A percentile compares a stretch with the other conserved stretches of the same genome.
Evolutionary conservation across 1,139 yeast species (phyloP).

Genomic region (Saccharomyces hybrid): DNA sequence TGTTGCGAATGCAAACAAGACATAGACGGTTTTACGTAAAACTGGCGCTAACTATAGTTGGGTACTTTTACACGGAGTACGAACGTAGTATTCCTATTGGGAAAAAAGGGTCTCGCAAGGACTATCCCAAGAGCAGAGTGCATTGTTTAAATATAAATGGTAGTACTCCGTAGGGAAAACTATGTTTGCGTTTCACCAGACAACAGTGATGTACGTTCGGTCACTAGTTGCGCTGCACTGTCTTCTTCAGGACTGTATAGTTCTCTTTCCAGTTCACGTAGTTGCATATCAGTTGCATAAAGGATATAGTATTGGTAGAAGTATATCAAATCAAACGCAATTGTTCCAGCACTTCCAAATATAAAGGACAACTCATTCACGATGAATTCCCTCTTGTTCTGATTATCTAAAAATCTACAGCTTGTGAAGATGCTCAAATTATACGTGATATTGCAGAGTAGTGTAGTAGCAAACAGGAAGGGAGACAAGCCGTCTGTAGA

Average conservation of each 20-base stretch:
- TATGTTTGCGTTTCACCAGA: background rate
- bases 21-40: background rate
- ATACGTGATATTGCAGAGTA: conserved; percentile 74
- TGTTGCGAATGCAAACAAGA: background rate
- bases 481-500: conserved; percentile 84
- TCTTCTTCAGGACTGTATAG: conserved; percentile 4
- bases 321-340: conserved; percentile 66
- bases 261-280: conserved; percentile 25
- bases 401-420: conserved; percentile 31
- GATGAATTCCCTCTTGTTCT: conserved; percentile 43
- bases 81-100: background rate
- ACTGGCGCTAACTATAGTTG: background rate
- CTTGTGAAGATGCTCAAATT: conserved; percentile 61
- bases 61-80: background rate
- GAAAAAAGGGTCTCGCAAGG: background rate
- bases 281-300: conserved; percentile 25
- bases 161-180: background rate
- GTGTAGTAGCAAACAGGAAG: conserved; percentile 67
- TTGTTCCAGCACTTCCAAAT: conserved; percentile 81
- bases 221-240: background rate
- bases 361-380: conserved; percentile 71
- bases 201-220: background rate
- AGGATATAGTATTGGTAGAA: conserved; percentile 49
- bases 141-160: background rate
- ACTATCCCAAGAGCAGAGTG: background rate